Base-by-base conservation (phyloP, 2,329 filamentous ascomycete genomes). In the Phaeosphaeria sp. region DNA sequence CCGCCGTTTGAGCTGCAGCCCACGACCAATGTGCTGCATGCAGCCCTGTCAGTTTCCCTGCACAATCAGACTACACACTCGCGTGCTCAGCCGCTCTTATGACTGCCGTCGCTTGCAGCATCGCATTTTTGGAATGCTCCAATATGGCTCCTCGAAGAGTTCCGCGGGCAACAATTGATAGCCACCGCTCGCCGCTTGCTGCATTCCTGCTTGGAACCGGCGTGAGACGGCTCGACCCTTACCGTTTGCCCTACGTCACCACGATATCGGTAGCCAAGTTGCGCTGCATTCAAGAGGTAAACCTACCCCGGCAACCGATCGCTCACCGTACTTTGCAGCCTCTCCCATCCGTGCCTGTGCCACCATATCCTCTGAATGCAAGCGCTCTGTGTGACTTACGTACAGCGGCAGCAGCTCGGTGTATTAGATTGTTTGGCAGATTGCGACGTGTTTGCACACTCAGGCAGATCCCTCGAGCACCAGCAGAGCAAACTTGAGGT, bases 261-360 rank as follows among this genome's bases (percentile, higher is more conserved):
- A 55, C 58, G 56, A 55, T 49, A 54, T 46, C 49, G 48, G 51
- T 49, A 46, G 63, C 55, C 55, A 59, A 63, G 63, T 22, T 46
- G 49, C 50, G 54, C 44, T 58, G 57, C 60, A 59, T 52, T 55
- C 46, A 52, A 30, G 22, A 55, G 60, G 46, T 53, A 54, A 58
- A 55, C 52, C 42, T 59, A 64, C 61, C 63, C 59, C 59, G 54
- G 42, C 53, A 55, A 44, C 42, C 55, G 39, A 44, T 44, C 55
- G 55, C 59, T 64, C 63, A 66, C 63, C 63, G 63, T 59, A 64
- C 57, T 65, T 66, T 66, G 47, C 51, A 43, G 52, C 54, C 23
- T 42, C 9, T 42, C 33, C 25, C 22, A 36, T 10, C 22, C 44
- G 43, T 50, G 50, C 54, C 54, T 25, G 48, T 48, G 46, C 21